These are phyloP conservation scores for Jaapia argillacea DNA, from an alignment of 768 basidiomycete species.

Conservation along the genomic window DNA sequence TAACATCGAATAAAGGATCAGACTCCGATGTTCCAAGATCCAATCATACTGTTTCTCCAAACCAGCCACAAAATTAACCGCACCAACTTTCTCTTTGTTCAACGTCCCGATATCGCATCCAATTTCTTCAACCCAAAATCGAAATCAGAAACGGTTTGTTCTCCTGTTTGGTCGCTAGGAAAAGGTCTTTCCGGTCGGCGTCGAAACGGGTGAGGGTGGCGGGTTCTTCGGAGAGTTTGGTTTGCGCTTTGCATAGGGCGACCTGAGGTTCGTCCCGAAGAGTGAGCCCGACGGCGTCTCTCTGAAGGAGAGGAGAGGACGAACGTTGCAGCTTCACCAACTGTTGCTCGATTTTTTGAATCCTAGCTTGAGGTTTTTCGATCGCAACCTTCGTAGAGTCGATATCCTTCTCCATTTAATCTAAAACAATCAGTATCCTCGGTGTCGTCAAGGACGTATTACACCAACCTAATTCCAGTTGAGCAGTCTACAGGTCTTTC, in stretches of 20 bases:
- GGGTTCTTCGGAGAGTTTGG: constrained; percentile 72
- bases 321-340: constrained; percentile 36
- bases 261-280: constrained; percentile 27
- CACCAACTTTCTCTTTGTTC: constrained; percentile 53
- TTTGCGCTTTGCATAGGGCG: constrained; percentile 54
- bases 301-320: neutral
- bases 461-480: constrained; percentile 77
- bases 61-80: constrained; percentile 38
- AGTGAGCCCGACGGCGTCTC: neutral
- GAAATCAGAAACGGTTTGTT: constrained; percentile 57
- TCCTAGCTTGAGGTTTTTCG: constrained; percentile 31
- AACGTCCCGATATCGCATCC: constrained; percentile 60
- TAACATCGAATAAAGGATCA: constrained; percentile 19
- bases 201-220: constrained; percentile 86
- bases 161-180: constrained; percentile 72
- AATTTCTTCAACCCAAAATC: constrained; percentile 57
- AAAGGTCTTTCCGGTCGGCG: constrained; percentile 76
- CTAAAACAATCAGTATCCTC: constrained; percentile 26
- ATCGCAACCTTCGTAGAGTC: constrained; percentile 34
- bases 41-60: constrained; percentile 82
- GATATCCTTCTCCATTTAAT: constrained; percentile 76
- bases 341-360: constrained; percentile 42
- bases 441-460: neutral
- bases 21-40: constrained; percentile 87
- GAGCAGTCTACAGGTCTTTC: constrained; percentile 81